phyloP scores from a whole-genome alignment of 768 basidiomycete genomes.

The Serpula lacrymans region DNA sequence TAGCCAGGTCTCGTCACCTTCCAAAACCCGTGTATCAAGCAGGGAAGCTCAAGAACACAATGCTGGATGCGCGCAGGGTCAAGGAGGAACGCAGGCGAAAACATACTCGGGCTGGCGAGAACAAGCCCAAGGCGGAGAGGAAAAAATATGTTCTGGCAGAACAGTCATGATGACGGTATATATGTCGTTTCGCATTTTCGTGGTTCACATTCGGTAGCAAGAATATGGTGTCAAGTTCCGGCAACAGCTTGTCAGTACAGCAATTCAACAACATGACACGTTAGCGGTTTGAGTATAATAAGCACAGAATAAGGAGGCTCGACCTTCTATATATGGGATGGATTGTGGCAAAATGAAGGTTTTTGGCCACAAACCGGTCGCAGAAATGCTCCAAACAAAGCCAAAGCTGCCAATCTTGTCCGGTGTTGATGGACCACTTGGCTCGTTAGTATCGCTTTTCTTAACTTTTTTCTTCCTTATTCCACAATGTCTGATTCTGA shows the following conservation, averaged over 20 bases:
- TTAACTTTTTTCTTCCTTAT: slow-evolving; percentile 11
- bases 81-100: slow-evolving; percentile 92
- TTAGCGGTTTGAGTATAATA: too few relatives aligned
- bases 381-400: too few relatives aligned
- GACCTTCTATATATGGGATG: too few relatives aligned
- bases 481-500: slow-evolving; percentile 47
- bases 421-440: too few relatives aligned
- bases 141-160: slow-evolving; percentile 84
- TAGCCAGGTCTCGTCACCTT: slow-evolving; percentile 67
- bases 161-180: slow-evolving; percentile 46
- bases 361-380: too few relatives aligned
- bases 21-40: slow-evolving; percentile 92
- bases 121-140: slow-evolving; percentile 87
- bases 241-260: background rate
- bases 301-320: too few relatives aligned
- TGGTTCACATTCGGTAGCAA: too few relatives aligned
- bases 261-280: background rate
- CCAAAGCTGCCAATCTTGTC: too few relatives aligned
- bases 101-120: slow-evolving; percentile 82
- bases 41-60: slow-evolving; percentile 82
- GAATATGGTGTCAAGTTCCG: too few relatives aligned
- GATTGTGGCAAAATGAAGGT: too few relatives aligned
- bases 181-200: too few relatives aligned
- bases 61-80: slow-evolving; percentile 84
- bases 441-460: background rate